These are phyloP conservation scores for Scolecobasidium constrictum DNA, from an alignment of 2,329 filamentous ascomycete genomes.

Conservation along the genomic window DNA sequence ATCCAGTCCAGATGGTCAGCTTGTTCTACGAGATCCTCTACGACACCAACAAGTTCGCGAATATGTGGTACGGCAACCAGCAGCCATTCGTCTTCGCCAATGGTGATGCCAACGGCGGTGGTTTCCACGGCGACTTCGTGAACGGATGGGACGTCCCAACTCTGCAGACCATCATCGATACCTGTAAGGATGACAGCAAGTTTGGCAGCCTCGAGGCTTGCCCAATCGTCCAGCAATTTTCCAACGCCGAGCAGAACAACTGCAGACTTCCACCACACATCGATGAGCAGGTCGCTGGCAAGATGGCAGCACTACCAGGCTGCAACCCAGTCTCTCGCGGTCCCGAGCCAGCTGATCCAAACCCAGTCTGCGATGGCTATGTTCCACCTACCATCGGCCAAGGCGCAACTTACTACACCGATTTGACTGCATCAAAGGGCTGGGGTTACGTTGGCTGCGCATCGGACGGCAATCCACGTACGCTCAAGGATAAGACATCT, in stretches of 20 bases:
- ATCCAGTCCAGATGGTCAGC: constrained; percentile 26
- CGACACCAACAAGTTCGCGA: constrained; percentile 22
- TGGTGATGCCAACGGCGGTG: constrained; percentile 60
- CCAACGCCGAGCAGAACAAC: constrained; percentile 36
- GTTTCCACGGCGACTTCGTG: constrained; percentile 58
- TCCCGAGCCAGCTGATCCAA: constrained; percentile 19
- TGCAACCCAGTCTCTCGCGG: constrained; percentile 44
- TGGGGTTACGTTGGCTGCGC: constrained; percentile 25
- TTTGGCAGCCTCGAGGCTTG: constrained; percentile 37
- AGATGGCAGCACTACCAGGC: constrained; percentile 41
- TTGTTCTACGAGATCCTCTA: constrained; percentile 32
- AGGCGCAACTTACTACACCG: constrained; percentile 19
- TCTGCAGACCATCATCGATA: constrained; percentile 57
- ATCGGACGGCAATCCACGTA: constrained; percentile 21
- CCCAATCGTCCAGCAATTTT: constrained; percentile 3
- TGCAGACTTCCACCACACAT: constrained; percentile 36
- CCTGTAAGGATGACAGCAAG: constrained; percentile 46
- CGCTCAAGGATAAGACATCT: constrained; percentile 12
- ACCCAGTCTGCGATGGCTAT: constrained; percentile 27
- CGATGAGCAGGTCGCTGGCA: constrained; percentile 33
- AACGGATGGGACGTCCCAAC: constrained; percentile 58
- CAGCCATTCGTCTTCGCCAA: constrained; percentile 56
- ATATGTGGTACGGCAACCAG: constrained; percentile 47
- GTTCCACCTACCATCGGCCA: constrained; percentile 7
- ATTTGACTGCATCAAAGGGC: constrained; percentile 24